These are phyloP conservation scores for Mucor velutinosus DNA, from an alignment of 371 early-diverging fungal species.

Conservation along the genomic window DNA sequence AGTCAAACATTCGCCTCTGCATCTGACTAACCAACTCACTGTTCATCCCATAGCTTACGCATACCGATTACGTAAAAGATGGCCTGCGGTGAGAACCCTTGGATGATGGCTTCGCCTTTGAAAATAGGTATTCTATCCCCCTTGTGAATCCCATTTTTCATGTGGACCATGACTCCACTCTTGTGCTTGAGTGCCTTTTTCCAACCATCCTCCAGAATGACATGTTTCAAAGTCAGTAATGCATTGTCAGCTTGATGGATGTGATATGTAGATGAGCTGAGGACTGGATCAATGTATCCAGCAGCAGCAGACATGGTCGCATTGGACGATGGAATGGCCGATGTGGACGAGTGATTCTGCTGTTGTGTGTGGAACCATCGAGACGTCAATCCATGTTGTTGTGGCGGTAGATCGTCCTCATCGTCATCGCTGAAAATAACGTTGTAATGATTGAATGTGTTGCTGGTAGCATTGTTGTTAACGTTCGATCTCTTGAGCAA, in stretches of 20 bases:
- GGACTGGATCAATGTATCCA: slow-evolving; percentile 37
- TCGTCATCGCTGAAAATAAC: slow-evolving; percentile 52
- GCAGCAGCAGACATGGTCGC: background rate
- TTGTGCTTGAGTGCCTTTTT: slow-evolving; percentile 70
- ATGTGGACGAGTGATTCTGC: background rate
- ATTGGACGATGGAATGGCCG: background rate
- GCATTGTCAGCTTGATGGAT: slow-evolving; percentile 52
- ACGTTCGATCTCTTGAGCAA: background rate
- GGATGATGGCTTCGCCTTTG: slow-evolving; percentile 65
- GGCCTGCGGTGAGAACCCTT: slow-evolving; percentile 68
- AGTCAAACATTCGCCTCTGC: background rate
- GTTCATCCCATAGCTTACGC: slow-evolving; percentile 66
- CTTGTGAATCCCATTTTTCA: slow-evolving; percentile 47
- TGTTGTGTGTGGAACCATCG: slow-evolving; percentile 6
- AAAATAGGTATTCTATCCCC: slow-evolving; percentile 63
- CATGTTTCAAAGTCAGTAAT: slow-evolving; percentile 37
- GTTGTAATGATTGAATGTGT: slow-evolving; percentile 17
- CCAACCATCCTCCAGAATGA: slow-evolving; percentile 58
- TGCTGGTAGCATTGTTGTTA: background rate
- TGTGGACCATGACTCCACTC: slow-evolving; percentile 71
- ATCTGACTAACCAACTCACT: slow-evolving; percentile 23
- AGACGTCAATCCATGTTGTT: background rate
- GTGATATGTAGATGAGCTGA: slow-evolving; percentile 43
- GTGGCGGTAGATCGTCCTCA: slow-evolving; percentile 26
- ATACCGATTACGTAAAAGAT: slow-evolving; percentile 70